These are phyloP conservation scores for Skeletonema grethae DNA, from an alignment of 108 stramenopile species.

Conservation along the genomic window DNA sequence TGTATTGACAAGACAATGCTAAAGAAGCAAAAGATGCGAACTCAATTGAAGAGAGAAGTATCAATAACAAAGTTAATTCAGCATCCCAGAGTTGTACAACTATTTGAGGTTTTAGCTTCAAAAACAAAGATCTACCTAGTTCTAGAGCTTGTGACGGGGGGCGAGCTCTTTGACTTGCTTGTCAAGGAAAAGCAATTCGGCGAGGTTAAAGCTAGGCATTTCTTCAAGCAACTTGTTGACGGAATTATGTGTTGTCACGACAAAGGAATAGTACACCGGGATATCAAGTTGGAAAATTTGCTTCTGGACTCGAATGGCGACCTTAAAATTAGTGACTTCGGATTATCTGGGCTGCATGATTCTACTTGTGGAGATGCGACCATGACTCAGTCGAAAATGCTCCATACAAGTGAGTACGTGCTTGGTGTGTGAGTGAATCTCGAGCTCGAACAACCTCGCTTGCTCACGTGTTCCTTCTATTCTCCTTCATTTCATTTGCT, in stretches of 20 bases:
- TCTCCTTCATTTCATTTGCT: slow-evolving; percentile 29
- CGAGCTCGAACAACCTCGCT: neutral
- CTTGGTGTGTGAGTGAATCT: neutral
- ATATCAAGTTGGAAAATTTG: slow-evolving; percentile 80
- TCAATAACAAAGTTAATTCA: slow-evolving; percentile 79
- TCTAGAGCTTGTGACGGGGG: slow-evolving; percentile 85
- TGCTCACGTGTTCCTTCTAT: slow-evolving; percentile 31
- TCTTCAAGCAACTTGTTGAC: slow-evolving; percentile 79
- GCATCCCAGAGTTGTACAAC: slow-evolving; percentile 85
- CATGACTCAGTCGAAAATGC: slow-evolving; percentile 30
- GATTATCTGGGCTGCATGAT: slow-evolving; percentile 76
- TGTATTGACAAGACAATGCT: slow-evolving; percentile 87
- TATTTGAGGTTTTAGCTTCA: slow-evolving; percentile 86
- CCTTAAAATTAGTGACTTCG: slow-evolving; percentile 87
- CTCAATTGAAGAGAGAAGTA: slow-evolving; percentile 90
- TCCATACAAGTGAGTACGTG: slow-evolving; percentile 22
- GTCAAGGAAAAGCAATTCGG: slow-evolving; percentile 66
- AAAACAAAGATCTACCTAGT: slow-evolving; percentile 92
- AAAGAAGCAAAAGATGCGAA: slow-evolving; percentile 85
- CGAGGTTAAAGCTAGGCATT: slow-evolving; percentile 75
- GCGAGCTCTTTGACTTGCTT: slow-evolving; percentile 86
- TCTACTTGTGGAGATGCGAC: slow-evolving; percentile 46
- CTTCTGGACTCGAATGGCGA: slow-evolving; percentile 69
- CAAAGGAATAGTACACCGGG: slow-evolving; percentile 74
- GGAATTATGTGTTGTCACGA: slow-evolving; percentile 80